phyloP scores from a whole-genome alignment of 257 asterid genomes.

The Sherardia arvensis region DNA sequence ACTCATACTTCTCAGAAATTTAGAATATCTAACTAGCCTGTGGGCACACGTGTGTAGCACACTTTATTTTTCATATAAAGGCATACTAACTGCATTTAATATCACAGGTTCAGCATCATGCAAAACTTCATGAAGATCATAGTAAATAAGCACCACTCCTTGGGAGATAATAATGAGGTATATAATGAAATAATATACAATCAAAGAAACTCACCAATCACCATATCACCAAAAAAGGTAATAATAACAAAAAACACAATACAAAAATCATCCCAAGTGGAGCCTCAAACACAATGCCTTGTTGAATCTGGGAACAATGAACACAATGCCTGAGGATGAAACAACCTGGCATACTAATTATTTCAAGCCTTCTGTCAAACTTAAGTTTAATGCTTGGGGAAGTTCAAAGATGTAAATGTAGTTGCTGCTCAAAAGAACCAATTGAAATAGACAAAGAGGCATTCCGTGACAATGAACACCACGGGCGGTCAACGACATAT shows the following conservation, averaged over 20 bases:
- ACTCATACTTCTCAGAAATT: neutral
- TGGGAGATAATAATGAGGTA: neutral
- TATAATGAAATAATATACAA: neutral
- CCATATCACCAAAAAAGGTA: neutral
- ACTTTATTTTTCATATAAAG: neutral
- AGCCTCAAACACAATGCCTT: neutral
- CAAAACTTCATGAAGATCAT: neutral
- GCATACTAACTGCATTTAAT: neutral
- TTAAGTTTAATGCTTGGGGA: neutral
- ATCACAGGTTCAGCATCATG: neutral
- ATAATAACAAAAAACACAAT: neutral
- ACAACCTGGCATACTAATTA: neutral
- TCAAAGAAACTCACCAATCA: neutral
- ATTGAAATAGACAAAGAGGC: neutral
- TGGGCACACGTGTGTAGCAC: neutral
- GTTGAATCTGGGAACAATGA: neutral
- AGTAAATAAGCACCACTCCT: neutral
- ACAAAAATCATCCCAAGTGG: neutral
- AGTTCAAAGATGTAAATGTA: neutral
- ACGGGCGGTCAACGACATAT: neutral
- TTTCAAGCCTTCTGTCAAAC: neutral
- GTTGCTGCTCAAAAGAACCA: neutral
- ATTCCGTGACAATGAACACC: neutral
- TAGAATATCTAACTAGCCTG: neutral
- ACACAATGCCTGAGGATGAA: neutral